Evolutionary conservation across 1,284 basidiomycete species (phyloP).

Genomic region (Ceratorhiza oryzae-sativae): DNA sequence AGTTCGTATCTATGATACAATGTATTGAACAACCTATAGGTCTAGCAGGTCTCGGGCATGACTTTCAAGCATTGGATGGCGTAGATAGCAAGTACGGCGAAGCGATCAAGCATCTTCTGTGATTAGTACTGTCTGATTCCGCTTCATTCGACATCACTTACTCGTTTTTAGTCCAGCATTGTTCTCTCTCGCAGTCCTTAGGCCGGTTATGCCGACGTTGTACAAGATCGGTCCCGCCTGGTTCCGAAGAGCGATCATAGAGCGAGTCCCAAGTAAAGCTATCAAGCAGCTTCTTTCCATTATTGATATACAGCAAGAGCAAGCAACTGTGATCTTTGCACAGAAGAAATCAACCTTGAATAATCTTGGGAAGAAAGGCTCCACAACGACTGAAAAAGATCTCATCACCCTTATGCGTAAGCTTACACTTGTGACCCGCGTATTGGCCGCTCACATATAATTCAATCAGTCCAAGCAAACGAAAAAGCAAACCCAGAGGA

Average conservation of each 20-base stretch:
- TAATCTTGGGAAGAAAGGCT: background rate
- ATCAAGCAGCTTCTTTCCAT: constrained; percentile 19
- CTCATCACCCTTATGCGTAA: constrained; percentile 31
- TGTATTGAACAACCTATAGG: background rate
- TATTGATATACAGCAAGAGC: constrained; percentile 26
- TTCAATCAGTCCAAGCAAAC: constrained; percentile 16
- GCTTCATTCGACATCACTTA: background rate
- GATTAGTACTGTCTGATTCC: background rate
- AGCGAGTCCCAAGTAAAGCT: constrained; percentile 24
- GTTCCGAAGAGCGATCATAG: constrained; percentile 26
- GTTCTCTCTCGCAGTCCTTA: constrained; percentile 18
- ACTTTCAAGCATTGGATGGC: constrained; percentile 24
- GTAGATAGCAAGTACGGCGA: constrained; percentile 28
- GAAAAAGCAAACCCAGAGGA: constrained; percentile 16
- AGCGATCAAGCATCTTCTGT: constrained; percentile 36
- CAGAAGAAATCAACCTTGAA: constrained; percentile 9
- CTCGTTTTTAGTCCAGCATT: constrained; percentile 7
- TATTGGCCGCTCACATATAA: background rate
- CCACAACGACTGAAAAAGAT: constrained; percentile 3
- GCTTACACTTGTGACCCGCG: background rate
- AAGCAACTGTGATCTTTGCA: constrained; percentile 19
- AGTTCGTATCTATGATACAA: background rate
- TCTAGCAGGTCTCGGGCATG: constrained; percentile 20
- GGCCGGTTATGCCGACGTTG: constrained; percentile 27
- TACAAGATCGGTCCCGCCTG: constrained; percentile 35